Percentiles rank a stretch among this genome's conserved stretches.
phyloP scores from a whole-genome alignment of 2,329 filamentous ascomycete genomes.

The Colletotrichum eleusines region DNA sequence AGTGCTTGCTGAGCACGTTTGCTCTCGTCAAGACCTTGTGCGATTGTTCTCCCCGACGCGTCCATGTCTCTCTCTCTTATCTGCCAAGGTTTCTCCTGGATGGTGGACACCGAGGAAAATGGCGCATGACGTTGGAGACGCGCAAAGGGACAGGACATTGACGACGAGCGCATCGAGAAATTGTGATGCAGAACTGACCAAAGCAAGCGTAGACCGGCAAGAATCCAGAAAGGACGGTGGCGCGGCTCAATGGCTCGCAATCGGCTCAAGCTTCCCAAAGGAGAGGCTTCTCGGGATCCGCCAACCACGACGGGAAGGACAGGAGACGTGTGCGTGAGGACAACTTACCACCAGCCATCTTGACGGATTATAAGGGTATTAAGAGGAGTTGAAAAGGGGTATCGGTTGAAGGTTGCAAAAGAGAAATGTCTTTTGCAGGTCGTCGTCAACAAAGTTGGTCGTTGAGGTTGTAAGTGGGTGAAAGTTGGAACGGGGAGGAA shows the following conservation, averaged over 20 bases:
- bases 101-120: constrained; percentile 48
- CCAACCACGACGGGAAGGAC: constrained; percentile 23
- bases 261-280: background rate
- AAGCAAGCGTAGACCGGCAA: constrained; percentile 3
- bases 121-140: constrained; percentile 46
- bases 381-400: constrained; percentile 41
- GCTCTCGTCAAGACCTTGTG: background rate
- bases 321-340: constrained; percentile 1
- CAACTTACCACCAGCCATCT: constrained; percentile 62
- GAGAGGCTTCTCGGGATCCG: constrained; percentile 19
- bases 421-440: constrained; percentile 42
- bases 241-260: constrained; percentile 36
- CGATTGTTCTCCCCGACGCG: constrained; percentile 1
- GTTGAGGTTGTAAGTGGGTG: constrained; percentile 32
- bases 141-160: background rate
- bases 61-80: constrained; percentile 17
- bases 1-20: background rate
- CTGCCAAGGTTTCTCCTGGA: constrained; percentile 8
- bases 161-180: constrained; percentile 1
- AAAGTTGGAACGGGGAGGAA: constrained; percentile 19
- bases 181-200: background rate
- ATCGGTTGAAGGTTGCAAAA: constrained; percentile 45
- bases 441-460: constrained; percentile 32
- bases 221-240: background rate
- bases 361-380: constrained; percentile 44